Evolutionary conservation across 1,284 basidiomycete genomes (phyloP).

Genomic region (Moniliella sp.): DNA sequence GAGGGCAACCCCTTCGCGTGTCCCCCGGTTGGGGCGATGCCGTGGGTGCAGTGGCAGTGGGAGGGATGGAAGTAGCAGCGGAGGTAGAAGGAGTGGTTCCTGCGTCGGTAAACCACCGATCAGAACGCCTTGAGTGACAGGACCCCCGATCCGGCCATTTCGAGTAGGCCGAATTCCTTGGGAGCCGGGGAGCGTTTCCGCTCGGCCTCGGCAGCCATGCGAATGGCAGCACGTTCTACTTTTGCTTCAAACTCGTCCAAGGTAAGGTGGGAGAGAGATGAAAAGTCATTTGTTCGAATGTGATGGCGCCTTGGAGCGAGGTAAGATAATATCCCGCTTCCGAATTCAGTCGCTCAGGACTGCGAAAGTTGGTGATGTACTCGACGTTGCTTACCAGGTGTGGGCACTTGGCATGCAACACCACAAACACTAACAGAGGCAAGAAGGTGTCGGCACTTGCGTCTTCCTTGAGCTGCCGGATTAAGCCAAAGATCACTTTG

Average conservation of each 20-base stretch:
- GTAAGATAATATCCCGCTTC: constrained; percentile 94
- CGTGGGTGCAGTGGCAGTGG: neutral
- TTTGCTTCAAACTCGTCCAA: neutral
- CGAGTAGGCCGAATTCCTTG: constrained; percentile 79
- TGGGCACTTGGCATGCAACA: constrained; percentile 74
- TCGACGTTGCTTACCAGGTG: constrained; percentile 77
- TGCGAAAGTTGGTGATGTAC: constrained; percentile 81
- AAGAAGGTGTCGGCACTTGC: constrained; percentile 61
- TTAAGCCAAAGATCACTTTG: constrained; percentile 74
- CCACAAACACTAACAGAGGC: constrained; percentile 78
- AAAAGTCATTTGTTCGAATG: too few relatives aligned
- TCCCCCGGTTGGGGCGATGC: too few relatives aligned
- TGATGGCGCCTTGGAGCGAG: too few relatives aligned
- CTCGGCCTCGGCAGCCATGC: constrained; percentile 7
- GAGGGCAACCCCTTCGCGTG: neutral
- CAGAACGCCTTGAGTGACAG: too few relatives aligned
- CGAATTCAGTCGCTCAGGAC: constrained; percentile 65
- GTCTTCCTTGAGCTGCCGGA: constrained; percentile 5
- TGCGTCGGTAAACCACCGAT: too few relatives aligned
- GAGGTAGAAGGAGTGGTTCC: too few relatives aligned
- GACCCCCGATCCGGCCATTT: too few relatives aligned
- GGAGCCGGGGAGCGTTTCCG: constrained; percentile 80
- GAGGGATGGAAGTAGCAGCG: too few relatives aligned
- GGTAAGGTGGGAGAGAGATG: too few relatives aligned
- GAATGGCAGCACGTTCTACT: constrained; percentile 1